Base-by-base conservation (phyloP, 2,329 filamentous ascomycete species). In the Colletotrichum sublineola region DNA sequence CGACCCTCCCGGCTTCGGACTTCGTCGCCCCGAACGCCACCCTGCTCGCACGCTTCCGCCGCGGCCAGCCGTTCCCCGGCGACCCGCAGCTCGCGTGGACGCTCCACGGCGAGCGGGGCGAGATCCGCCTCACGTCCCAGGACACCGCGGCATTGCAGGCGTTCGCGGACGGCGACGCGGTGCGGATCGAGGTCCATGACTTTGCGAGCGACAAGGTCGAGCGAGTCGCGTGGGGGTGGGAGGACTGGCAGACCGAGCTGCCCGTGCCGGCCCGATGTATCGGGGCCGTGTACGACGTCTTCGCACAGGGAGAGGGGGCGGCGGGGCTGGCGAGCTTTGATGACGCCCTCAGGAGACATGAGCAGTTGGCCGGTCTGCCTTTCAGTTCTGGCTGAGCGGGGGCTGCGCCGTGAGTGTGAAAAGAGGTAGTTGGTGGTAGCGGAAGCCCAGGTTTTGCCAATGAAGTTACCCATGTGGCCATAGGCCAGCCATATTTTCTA, bases 271-370 rank as follows among this genome's bases (percentile, higher is more conserved):
- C 82, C 1, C 82, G 86, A 64, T 87, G 85, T 74, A 85, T 91
- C 38, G 89, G 84, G 0, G 83, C 82, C 29, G 75, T 90, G 0
- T 92, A 91, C 79, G 89, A 92, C 75, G 83, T 82, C 1, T 89
- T 85, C 80, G 86, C 86, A 3, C 42, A 48, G 29, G 63, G 42
- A 1, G 52, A 38, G 46, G 24, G 14, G 1, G 18, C 14, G 24
- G 31, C 11, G 2, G 48, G 12, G 15, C 42, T 73, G n/a, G 44
- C 60, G 33, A 62, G 31, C 36, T 73, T 73, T 36, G 71, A 73
- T 20, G 62, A 71, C 42, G 71, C 71, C 20, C 11, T 71, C 11
- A 62, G 24, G 38, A 42, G 71, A 50, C 71, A 71, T 38, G 67
- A 36, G 24, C 71, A 73, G 62, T 33, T 73, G 52, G 71, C 61